These are phyloP conservation scores for Nemania serpens DNA, from an alignment of 2,329 filamentous ascomycete species.

Conservation along the genomic window DNA sequence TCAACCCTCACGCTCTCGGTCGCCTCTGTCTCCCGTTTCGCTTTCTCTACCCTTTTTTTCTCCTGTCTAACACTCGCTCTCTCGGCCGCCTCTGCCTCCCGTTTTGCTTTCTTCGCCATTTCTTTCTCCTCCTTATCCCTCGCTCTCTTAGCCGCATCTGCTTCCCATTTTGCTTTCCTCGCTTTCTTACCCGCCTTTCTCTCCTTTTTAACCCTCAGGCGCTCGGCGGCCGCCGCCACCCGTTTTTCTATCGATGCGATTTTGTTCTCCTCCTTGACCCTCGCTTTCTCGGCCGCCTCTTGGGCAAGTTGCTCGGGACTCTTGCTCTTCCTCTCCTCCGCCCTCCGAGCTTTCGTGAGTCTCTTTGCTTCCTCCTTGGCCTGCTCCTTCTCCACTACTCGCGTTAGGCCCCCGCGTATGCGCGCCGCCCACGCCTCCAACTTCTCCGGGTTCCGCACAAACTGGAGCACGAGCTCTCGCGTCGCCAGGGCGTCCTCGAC, in stretches of 20 bases:
- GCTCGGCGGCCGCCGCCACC: too few relatives aligned
- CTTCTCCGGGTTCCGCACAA: background rate
- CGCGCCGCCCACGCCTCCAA: background rate
- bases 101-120: background rate
- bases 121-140: background rate
- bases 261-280: background rate
- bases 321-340: background rate
- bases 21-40: too few relatives aligned
- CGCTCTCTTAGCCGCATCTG: too few relatives aligned
- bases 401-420: background rate
- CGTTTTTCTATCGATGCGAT: background rate
- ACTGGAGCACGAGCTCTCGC: constrained; percentile 12
- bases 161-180: background rate
- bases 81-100: background rate
- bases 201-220: background rate
- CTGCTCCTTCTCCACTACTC: background rate
- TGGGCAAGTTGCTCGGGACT: background rate
- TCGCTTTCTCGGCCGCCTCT: background rate
- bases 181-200: background rate
- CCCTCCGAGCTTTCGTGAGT: background rate
- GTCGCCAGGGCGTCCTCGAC: constrained; percentile 9
- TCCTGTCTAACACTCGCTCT: background rate
- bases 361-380: background rate
- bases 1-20: too few relatives aligned
- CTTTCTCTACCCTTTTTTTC: background rate